A percentile compares a stretch with the other conserved stretches of the same genome.
Evolutionary conservation across 768 basidiomycete species (phyloP).

Genomic region (Russula sp.): DNA sequence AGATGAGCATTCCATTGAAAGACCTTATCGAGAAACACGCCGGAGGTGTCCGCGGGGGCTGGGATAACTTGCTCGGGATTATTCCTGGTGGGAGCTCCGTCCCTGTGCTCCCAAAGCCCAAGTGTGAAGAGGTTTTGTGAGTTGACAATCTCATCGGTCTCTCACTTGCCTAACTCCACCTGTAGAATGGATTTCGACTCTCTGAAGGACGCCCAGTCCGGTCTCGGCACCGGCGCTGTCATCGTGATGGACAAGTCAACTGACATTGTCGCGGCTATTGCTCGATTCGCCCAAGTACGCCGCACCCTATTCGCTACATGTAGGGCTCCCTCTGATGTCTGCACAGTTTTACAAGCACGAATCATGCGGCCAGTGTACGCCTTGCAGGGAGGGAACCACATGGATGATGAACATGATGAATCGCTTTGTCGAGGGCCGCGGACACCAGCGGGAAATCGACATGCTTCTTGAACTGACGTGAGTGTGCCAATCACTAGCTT

Average conservation of each 20-base stretch:
- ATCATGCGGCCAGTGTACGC: constrained; percentile 65
- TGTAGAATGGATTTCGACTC: constrained; percentile 96
- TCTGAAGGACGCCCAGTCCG: constrained; percentile 86
- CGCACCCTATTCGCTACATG: not conserved
- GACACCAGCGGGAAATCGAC: constrained; percentile 91
- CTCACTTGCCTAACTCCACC: not conserved
- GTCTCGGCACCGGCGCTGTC: constrained; percentile 95
- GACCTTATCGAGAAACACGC: constrained; percentile 96
- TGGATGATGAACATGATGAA: constrained; percentile 99
- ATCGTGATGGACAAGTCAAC: constrained; percentile 99
- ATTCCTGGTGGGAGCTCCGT: constrained; percentile 94
- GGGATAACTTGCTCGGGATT: constrained; percentile 96
- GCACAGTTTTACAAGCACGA: constrained; percentile 37
- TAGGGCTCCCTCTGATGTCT: not conserved
- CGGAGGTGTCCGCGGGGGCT: constrained; percentile 89
- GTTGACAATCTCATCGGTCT: constrained; percentile 32
- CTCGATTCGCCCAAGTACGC: constrained; percentile 75
- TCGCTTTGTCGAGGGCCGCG: constrained; percentile 88
- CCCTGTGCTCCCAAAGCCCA: constrained; percentile 79
- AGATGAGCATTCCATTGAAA: constrained; percentile 95
- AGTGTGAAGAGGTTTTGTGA: constrained; percentile 83
- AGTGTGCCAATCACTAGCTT: constrained; percentile 26
- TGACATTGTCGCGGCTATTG: constrained; percentile 90
- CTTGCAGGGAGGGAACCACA: constrained; percentile 90
- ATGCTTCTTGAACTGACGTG: constrained; percentile 95